These are phyloP conservation scores for Gossypium davidsonii DNA, from an alignment of 441 rosid genomes.

Conservation along the genomic window DNA sequence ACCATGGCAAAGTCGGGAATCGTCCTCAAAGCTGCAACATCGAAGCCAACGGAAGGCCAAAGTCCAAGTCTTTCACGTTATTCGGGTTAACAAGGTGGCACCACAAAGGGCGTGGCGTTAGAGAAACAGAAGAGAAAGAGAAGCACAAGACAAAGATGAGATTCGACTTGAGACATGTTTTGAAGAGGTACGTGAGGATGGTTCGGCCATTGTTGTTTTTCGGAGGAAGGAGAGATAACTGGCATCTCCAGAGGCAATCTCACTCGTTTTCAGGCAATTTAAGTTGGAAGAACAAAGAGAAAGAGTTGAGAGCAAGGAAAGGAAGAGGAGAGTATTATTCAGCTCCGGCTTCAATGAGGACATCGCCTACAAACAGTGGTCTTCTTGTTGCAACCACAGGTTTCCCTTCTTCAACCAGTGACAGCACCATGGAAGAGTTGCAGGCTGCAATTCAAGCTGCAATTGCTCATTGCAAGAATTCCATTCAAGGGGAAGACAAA, in stretches of 20 bases:
- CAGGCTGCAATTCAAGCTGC: slow-evolving; percentile 98
- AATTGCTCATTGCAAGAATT: slow-evolving; percentile 94
- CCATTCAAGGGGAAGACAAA: slow-evolving; percentile 57
- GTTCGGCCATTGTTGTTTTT: slow-evolving; percentile 46
- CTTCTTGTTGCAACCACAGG: slow-evolving; percentile 44
- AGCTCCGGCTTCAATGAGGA: slow-evolving; percentile 83
- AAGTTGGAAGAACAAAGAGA: slow-evolving; percentile 33
- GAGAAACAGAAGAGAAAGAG: slow-evolving; percentile 31
- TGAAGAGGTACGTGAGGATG: slow-evolving; percentile 66
- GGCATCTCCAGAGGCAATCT: slow-evolving; percentile 36
- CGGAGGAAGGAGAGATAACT: slow-evolving; percentile 45
- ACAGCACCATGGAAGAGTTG: slow-evolving; percentile 89
- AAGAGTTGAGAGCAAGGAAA: slow-evolving; percentile 41
- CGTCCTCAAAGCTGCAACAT: slow-evolving; percentile 1
- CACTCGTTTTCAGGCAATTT: slow-evolving; percentile 45
- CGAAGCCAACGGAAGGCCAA: slow-evolving; percentile 31
- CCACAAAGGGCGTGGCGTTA: slow-evolving; percentile 37
- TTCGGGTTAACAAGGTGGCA: slow-evolving; percentile 51
- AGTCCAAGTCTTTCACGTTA: slow-evolving; percentile 60
- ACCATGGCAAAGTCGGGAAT: background rate
- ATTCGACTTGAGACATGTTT: slow-evolving; percentile 48
- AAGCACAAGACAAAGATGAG: slow-evolving; percentile 43
- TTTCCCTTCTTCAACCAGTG: slow-evolving; percentile 41
- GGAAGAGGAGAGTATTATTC: slow-evolving; percentile 57
- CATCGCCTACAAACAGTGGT: slow-evolving; percentile 87